phyloP scores from a whole-genome alignment of 495 filamentous ascomycete species.

The Xylaria curta region DNA sequence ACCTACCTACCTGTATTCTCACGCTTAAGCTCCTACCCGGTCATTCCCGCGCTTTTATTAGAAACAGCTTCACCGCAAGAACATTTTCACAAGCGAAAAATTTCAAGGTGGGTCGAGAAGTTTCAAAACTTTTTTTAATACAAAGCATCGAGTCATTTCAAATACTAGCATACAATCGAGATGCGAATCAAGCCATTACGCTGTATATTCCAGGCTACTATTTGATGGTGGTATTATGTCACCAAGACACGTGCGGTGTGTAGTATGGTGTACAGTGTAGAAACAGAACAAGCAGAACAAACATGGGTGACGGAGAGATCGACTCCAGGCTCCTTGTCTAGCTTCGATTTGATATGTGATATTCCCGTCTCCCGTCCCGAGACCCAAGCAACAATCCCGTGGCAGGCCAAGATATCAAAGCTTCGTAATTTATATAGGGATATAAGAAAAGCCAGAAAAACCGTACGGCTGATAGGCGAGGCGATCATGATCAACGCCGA shows the following conservation, averaged over 20 bases:
- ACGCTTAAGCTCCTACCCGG: slow-evolving; percentile 34
- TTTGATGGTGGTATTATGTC: neutral
- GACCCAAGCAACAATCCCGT: slow-evolving; percentile 30
- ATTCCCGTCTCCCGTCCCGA: slow-evolving; percentile 39
- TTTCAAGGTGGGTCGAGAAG: slow-evolving; percentile 28
- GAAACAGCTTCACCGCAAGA: slow-evolving; percentile 44
- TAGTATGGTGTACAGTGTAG: slow-evolving; percentile 14
- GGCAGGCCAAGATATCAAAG: slow-evolving; percentile 13
- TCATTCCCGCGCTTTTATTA: slow-evolving; percentile 30
- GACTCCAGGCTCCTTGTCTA: slow-evolving; percentile 43
- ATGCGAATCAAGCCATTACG: neutral
- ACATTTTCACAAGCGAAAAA: slow-evolving; percentile 28
- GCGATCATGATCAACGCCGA: slow-evolving; percentile 14
- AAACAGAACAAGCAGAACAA: slow-evolving; percentile 10
- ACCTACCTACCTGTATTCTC: slow-evolving; percentile 29
- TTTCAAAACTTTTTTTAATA: slow-evolving; percentile 10
- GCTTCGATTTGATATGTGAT: slow-evolving; percentile 37
- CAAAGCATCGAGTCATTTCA: neutral
- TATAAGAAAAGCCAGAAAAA: neutral
- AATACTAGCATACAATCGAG: slow-evolving; percentile 10
- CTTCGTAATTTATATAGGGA: slow-evolving; percentile 9
- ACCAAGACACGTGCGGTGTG: neutral
- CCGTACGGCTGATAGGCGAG: slow-evolving; percentile 18
- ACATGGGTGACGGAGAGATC: slow-evolving; percentile 40
- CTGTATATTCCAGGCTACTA: neutral